Evolutionary conservation across 2,329 filamentous ascomycete genomes (phyloP).

Genomic region (Ascochyta viciae-villosae): DNA sequence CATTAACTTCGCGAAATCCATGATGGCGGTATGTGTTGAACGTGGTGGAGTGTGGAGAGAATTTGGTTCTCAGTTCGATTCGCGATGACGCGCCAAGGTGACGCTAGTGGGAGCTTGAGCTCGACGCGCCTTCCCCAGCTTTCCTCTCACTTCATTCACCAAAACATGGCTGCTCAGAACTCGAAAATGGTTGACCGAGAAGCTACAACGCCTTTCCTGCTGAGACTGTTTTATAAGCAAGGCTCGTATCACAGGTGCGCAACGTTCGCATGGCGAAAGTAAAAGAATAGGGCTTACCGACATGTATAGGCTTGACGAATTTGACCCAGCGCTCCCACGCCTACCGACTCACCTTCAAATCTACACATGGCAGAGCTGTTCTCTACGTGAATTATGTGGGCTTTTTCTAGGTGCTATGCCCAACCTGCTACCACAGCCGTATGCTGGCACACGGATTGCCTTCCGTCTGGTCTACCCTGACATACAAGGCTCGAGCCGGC

Average conservation of each 20-base stretch:
- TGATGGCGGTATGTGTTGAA: conserved; percentile 49
- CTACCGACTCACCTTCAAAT: conserved; percentile 75
- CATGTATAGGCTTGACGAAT: conserved; percentile 69
- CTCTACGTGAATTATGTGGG: conserved; percentile 79
- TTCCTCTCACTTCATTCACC: background rate
- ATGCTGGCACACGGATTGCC: conserved; percentile 81
- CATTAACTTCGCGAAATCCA: conserved; percentile 98
- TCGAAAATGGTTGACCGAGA: conserved; percentile 66
- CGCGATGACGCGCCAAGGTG: conserved; percentile 14
- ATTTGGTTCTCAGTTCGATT: background rate
- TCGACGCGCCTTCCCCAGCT: conserved; percentile 10
- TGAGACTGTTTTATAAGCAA: conserved; percentile 83
- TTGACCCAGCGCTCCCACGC: conserved; percentile 60
- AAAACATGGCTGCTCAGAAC: conserved; percentile 42
- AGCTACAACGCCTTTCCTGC: conserved; percentile 78
- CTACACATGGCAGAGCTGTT: conserved; percentile 86
- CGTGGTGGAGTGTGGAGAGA: background rate
- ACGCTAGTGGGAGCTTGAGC: conserved; percentile 30
- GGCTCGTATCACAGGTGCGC: conserved; percentile 73
- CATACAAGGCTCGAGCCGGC: conserved; percentile 57
- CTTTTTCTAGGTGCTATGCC: conserved; percentile 76
- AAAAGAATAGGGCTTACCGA: background rate
- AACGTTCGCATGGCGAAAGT: too few relatives aligned
- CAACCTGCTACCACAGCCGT: conserved; percentile 72
- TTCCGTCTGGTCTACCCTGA: conserved; percentile 90